Percentiles rank a stretch among this genome's conserved stretches.
These are phyloP conservation scores for Sodiomyces alkalinus DNA, from an alignment of 2,329 filamentous ascomycete species.

Conservation along the genomic window DNA sequence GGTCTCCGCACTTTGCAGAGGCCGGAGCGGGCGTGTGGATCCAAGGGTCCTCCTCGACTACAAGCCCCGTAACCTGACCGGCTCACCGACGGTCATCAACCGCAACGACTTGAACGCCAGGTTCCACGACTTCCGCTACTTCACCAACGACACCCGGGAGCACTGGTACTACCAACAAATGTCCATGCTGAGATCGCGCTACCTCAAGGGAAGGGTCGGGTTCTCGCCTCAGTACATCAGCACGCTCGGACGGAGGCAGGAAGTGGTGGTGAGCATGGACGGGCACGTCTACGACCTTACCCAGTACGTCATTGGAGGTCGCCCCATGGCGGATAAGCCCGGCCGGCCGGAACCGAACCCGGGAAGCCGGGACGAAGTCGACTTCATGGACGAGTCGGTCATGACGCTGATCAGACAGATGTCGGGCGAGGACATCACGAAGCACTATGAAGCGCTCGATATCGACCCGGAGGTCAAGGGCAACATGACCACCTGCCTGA, in stretches of 20 bases:
- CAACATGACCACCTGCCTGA: slow-evolving; percentile 68
- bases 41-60: slow-evolving; percentile 74
- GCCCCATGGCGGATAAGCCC: slow-evolving; percentile 40
- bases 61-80: slow-evolving; percentile 58
- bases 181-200: slow-evolving; percentile 58
- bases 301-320: slow-evolving; percentile 63
- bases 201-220: slow-evolving; percentile 75
- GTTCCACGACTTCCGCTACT: slow-evolving; percentile 89
- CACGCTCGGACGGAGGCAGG: slow-evolving; percentile 46
- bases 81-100: slow-evolving; percentile 48
- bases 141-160: slow-evolving; percentile 63
- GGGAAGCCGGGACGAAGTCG: slow-evolving; percentile 41
- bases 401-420: slow-evolving; percentile 62
- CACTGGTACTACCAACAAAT: slow-evolving; percentile 94
- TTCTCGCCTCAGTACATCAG: slow-evolving; percentile 67
- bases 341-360: slow-evolving; percentile 36
- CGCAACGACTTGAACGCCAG: slow-evolving; percentile 54
- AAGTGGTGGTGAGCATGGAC: slow-evolving; percentile 64
- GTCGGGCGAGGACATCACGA: slow-evolving; percentile 66
- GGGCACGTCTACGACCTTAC: slow-evolving; percentile 79
- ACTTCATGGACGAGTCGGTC: slow-evolving; percentile 72
- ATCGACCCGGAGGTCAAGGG: slow-evolving; percentile 40
- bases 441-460: slow-evolving; percentile 61
- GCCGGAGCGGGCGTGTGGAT: slow-evolving; percentile 49
- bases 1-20: slow-evolving; percentile 80